Evolutionary conservation across 2,329 filamentous ascomycete species (phyloP), one percentile per base, ranked within the genome.

Genomic region (Xylariaceae sp.): DNA sequence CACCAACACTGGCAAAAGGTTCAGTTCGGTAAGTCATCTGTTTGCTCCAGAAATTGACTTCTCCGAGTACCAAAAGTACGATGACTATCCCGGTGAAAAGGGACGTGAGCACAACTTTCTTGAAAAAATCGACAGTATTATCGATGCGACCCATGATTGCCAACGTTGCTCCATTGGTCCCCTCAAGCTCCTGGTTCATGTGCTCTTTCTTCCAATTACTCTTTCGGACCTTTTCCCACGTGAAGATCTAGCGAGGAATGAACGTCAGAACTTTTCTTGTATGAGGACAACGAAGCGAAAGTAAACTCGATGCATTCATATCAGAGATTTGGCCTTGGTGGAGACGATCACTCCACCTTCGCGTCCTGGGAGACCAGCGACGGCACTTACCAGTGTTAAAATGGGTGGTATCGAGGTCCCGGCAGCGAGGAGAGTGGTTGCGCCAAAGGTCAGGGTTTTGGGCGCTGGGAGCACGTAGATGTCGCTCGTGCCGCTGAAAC

Each of bases 361-460:
- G 6, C 11, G 11, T n/a, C 30, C 3, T n/a, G 17, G 6, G 7
- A 27, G 15, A n/a, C 10, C 10, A 32, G n/a, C n/a, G 36, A 30
- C 12, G 44, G 3, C 17, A 52, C 54, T 11, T 52, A 81, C 69
- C 9, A 86, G 65, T 9, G 80, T 82, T 0, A 87, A 65, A 10
- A 86, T 75, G 1, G 82, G 80, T 0, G 83, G 82, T 2, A 87
- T 77, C 50, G 82, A 86, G 52, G 82, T 85, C 2, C 78, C 84
- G 2, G 82, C 81, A 0, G 81, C 76, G 1, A 87, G 68, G 2
- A 87, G 72, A 9, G 79, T 85, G 0, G 72, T 80, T 0, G 81
- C 75, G 42, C 77, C 75, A 59, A 86, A 85, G 0, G 76, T 78
- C 19, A 87, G 67, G 11, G 63, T 69, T 3, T 68, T 55, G 0